Conservation (phyloP, 164 flowering plant species). For the Annona squamosa region DNA sequence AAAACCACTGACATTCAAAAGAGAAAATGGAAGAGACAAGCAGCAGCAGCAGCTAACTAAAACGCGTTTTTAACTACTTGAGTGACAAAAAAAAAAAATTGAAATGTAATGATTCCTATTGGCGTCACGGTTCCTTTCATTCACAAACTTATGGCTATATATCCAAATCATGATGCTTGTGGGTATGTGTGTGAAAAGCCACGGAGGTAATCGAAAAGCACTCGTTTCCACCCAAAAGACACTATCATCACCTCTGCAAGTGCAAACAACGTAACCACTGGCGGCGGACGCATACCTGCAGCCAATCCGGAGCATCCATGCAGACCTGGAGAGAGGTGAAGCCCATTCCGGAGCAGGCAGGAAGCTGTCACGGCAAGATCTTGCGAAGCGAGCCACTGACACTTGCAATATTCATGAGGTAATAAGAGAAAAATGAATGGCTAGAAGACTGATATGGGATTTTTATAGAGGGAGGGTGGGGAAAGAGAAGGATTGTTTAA, state of each 20-base stretch:
- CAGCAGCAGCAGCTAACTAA: no score
- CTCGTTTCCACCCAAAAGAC: background rate
- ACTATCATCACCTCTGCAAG: background rate
- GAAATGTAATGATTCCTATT: background rate
- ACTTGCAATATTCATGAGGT: background rate
- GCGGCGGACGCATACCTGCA: constrained; percentile 45
- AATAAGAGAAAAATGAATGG: background rate
- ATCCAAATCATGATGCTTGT: background rate
- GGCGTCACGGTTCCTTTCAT: no score
- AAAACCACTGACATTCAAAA: no score
- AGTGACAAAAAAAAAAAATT: no score
- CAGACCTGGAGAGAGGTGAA: constrained; percentile 71
- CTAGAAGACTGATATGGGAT: background rate
- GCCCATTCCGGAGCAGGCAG: constrained; percentile 36
- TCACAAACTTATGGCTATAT: background rate
- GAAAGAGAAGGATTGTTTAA: background rate
- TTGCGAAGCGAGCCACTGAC: background rate
- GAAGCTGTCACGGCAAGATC: background rate
- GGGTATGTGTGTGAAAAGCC: background rate
- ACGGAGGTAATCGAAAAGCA: background rate
- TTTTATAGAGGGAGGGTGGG: background rate
- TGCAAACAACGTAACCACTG: background rate
- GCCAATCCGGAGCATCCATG: constrained; percentile 91
- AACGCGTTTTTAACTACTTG: no score
- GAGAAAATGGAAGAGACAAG: no score